A percentile compares a stretch with the other conserved stretches of the same genome.
Conservation (phyloP, 2,329 filamentous ascomycete species). For the Amylocarpus encephaloides region DNA sequence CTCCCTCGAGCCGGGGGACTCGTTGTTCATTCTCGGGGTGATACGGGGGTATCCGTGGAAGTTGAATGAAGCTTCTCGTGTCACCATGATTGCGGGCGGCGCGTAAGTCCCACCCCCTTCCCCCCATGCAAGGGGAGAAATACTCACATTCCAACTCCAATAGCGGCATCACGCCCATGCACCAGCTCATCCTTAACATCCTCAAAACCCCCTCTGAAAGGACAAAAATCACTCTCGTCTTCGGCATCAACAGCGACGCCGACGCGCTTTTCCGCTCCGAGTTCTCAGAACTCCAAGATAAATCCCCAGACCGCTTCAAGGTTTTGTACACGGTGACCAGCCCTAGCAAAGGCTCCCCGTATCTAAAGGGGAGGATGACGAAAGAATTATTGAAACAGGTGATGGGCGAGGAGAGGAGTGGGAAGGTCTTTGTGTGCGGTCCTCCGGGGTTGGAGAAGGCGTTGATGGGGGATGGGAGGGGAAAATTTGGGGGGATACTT, state of each 20-base stretch:
- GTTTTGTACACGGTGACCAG: constrained; percentile 52
- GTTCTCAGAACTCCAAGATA: constrained; percentile 43
- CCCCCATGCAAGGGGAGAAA: too few relatives aligned
- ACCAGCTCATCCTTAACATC: constrained; percentile 56
- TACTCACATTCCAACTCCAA: too few relatives aligned
- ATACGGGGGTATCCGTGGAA: constrained; percentile 50
- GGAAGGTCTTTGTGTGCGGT: constrained; percentile 63
- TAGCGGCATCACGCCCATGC: constrained; percentile 62
- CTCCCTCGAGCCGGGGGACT: constrained; percentile 55
- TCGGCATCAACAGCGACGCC: constrained; percentile 57
- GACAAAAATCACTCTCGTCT: constrained; percentile 58
- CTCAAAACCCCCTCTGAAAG: constrained; percentile 54
- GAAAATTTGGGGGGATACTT: constrained; percentile 43
- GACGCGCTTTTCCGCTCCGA: constrained; percentile 55
- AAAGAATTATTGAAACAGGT: constrained; percentile 47
- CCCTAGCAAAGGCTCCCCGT: constrained; percentile 35
- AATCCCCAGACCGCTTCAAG: constrained; percentile 49
- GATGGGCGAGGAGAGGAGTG: constrained; percentile 35
- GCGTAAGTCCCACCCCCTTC: constrained; percentile 28
- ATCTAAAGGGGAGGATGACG: constrained; percentile 52
- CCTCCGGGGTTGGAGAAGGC: constrained; percentile 60
- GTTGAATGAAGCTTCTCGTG: constrained; percentile 38
- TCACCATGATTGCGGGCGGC: constrained; percentile 65
- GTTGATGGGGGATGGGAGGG: constrained; percentile 40
- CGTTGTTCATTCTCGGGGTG: constrained; percentile 49